These are phyloP conservation scores for Coniferiporia weirii DNA, from an alignment of 1,284 basidiomycete genomes.

Conservation along the genomic window DNA sequence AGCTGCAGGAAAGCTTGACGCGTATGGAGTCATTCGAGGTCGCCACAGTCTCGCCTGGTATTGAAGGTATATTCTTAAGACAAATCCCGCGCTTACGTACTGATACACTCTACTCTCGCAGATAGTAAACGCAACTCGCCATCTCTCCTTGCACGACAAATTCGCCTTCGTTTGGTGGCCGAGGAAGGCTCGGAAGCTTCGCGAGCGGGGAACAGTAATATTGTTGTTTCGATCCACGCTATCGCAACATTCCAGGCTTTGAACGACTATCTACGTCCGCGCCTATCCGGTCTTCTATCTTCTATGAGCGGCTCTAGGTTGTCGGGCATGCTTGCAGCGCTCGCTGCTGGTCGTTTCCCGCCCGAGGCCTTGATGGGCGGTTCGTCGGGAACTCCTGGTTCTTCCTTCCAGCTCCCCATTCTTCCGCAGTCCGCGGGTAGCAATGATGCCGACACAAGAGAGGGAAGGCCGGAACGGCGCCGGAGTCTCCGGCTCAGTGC, in stretches of 20 bases:
- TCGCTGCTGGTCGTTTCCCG: conserved; percentile 73
- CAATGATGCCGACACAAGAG: conserved; percentile 26
- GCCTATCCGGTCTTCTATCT: conserved; percentile 72
- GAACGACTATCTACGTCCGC: conserved; percentile 89
- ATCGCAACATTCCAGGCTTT: conserved; percentile 95
- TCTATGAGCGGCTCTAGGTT: conserved; percentile 56
- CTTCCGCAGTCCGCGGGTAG: conserved; percentile 22
- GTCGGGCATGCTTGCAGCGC: conserved; percentile 79
- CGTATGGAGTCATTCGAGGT: conserved; percentile 94
- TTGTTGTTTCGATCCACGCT: conserved; percentile 93
- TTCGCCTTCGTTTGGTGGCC: conserved; percentile 83
- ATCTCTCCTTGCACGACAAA: conserved; percentile 79
- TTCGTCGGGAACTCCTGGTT: conserved; percentile 1
- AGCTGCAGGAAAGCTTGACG: conserved; percentile 89
- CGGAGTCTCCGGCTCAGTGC: conserved; percentile 82
- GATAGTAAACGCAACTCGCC: conserved; percentile 85
- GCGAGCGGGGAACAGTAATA: conserved; percentile 64
- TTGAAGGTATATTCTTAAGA: conserved; percentile 51
- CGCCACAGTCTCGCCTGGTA: conserved; percentile 73
- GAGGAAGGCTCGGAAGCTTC: conserved; percentile 85
- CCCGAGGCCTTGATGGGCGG: conserved; percentile 31
- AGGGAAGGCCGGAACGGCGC: conserved; percentile 44
- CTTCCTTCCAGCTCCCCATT: conserved; percentile 15
- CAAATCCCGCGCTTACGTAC: conserved; percentile 1
- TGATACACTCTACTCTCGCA: conserved; percentile 26